Percentiles rank a stretch among this genome's conserved stretches.
phyloP scores from a whole-genome alignment of 306 rosid species.

The Hippophae tibetana region DNA sequence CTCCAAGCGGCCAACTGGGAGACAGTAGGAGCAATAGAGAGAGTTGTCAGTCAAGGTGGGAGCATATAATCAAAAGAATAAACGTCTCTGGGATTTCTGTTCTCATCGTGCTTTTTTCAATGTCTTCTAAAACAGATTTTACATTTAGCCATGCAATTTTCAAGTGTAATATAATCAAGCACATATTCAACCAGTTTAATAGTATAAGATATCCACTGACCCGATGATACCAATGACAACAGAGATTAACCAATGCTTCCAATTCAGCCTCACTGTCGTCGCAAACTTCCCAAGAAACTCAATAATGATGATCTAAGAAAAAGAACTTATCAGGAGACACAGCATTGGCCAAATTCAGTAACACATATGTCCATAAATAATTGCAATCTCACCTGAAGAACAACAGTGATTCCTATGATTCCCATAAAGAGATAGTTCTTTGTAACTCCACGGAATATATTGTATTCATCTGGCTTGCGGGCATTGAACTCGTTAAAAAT shows the following conservation, averaged over 20 bases:
- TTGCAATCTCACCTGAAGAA: conserved; percentile 61
- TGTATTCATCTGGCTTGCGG: conserved; percentile 69
- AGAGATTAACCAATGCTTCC: conserved; percentile 76
- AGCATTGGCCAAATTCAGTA: not conserved
- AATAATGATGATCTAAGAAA: conserved; percentile 50
- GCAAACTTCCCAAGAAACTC: conserved; percentile 78
- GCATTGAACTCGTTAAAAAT: conserved; percentile 89
- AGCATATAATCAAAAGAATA: no score
- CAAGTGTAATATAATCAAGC: no score
- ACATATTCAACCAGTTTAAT: not conserved
- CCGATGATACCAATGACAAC: conserved; percentile 58
- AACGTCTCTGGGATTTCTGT: no score
- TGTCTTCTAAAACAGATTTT: no score
- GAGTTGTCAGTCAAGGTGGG: not conserved
- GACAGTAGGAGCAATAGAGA: conserved; percentile 2
- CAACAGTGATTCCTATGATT: conserved; percentile 52
- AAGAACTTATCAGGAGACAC: not conserved
- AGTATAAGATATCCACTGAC: conserved; percentile 23
- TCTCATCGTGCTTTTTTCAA: no score
- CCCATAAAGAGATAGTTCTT: conserved; percentile 70
- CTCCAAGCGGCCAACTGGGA: conserved; percentile 89
- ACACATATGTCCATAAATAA: not conserved
- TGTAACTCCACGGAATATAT: conserved; percentile 66
- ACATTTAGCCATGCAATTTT: no score
- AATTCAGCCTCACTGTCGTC: conserved; percentile 48